Evolutionary conservation across 306 rosid species (phyloP).

Genomic region (apple (Malus domestica)): ASM211411v1 NC_041802.1:29578001-29578500

Average conservation of each 20-base stretch:
- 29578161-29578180: conserved; percentile 32
- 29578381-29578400: conserved; percentile 24
- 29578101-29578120: conserved; percentile 26
- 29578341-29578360: conserved; percentile 23
- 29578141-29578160: conserved; percentile 13
- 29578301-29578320: background rate
- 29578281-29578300: conserved; percentile 38
- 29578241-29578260: conserved; percentile 80
- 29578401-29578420: conserved; percentile 26
- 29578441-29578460: conserved; percentile 21
- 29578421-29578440: conserved; percentile 38
- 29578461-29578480: conserved; percentile 23
- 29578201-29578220: conserved; percentile 98
- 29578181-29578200: conserved; percentile 42
- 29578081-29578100: conserved; percentile 31
- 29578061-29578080: conserved; percentile 76
- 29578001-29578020: conserved; percentile 34
- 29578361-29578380: conserved; percentile 29
- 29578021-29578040: conserved; percentile 42
- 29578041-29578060: conserved; percentile 57
- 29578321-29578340: conserved; percentile 19
- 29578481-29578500: background rate
- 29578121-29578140: conserved; percentile 21
- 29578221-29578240: conserved; percentile 82
- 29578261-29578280: conserved; percentile 43